These are phyloP conservation scores for Bremia lactucae DNA, from an alignment of 352 stramenopile species.

Conservation along the genomic window DNA sequence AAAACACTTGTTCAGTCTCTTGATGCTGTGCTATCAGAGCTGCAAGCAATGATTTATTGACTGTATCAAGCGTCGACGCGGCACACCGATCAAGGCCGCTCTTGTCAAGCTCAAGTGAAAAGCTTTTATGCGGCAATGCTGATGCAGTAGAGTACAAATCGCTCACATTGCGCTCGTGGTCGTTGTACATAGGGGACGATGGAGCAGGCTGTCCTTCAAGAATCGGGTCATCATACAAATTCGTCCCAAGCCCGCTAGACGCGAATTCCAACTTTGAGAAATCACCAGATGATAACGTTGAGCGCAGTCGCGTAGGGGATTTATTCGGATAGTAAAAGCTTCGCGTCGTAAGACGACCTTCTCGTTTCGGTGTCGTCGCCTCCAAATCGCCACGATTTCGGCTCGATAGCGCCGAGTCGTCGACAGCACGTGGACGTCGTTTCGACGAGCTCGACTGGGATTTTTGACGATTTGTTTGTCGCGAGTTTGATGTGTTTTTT, in stretches of 20 bases:
- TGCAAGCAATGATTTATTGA: conserved; percentile 25
- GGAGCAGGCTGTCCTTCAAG: conserved; percentile 24
- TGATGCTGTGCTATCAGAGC: conserved; percentile 31
- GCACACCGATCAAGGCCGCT: conserved; percentile 16
- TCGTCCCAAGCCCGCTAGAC: conserved; percentile 13
- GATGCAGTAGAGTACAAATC: conserved; percentile 6
- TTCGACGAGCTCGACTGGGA: conserved; percentile 14
- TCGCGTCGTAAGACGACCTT: conserved; percentile 15
- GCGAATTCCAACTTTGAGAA: conserved; percentile 18
- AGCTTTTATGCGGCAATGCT: conserved; percentile 6
- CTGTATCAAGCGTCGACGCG: conserved; percentile 19
- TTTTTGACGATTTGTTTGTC: conserved; percentile 18
- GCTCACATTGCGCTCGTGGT: conserved; percentile 9
- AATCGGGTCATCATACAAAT: conserved; percentile 28
- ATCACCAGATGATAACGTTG: conserved; percentile 19
- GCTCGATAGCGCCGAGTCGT: conserved; percentile 30
- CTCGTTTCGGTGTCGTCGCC: conserved; percentile 16
- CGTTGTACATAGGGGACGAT: conserved; percentile 20
- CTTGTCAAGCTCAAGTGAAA: conserved; percentile 2
- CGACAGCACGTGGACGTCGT: conserved; percentile 17
- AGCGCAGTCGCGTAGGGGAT: conserved; percentile 15
- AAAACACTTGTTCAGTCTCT: conserved; percentile 30
- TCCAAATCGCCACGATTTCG: conserved; percentile 16
- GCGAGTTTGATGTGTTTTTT: conserved; percentile 16
- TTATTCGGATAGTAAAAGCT: conserved; percentile 30